Percentiles rank a stretch among this genome's conserved stretches.
Evolutionary conservation across 1,284 basidiomycete genomes (phyloP).

Genomic region (Pulveroboletus sp.): DNA sequence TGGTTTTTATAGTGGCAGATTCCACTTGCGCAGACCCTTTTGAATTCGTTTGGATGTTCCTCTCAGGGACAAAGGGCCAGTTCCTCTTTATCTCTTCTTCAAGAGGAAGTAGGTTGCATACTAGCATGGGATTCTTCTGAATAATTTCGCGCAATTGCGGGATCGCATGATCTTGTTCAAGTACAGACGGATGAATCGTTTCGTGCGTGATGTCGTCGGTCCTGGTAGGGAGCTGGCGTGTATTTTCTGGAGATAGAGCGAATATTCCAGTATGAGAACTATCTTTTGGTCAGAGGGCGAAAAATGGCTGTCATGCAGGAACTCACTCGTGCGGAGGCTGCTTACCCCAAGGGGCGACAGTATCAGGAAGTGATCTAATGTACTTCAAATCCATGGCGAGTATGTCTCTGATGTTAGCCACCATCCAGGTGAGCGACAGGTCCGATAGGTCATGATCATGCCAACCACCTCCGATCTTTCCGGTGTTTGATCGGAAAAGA

Average conservation of each 20-base stretch:
- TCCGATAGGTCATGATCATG: constrained; percentile 64
- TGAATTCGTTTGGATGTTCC: constrained; percentile 10
- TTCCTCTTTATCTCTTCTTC: constrained; percentile 47
- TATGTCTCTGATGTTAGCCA: constrained; percentile 51
- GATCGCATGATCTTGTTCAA: constrained; percentile 40
- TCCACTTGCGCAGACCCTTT: constrained; percentile 7
- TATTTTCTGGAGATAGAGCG: constrained; percentile 38
- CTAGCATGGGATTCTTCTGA: constrained; percentile 40
- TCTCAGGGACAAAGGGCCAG: constrained; percentile 40
- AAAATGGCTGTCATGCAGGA: neutral
- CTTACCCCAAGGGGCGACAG: constrained; percentile 57
- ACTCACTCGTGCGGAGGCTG: constrained; percentile 59
- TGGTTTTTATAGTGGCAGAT: constrained; percentile 4
- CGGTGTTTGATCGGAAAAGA: constrained; percentile 3
- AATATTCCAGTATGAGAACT: constrained; percentile 57
- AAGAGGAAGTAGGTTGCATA: constrained; percentile 45
- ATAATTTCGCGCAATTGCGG: constrained; percentile 38
- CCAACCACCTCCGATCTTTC: constrained; percentile 66
- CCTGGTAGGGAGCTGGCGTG: constrained; percentile 46
- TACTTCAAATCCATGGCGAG: constrained; percentile 56
- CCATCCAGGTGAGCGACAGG: constrained; percentile 65
- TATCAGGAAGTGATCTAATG: constrained; percentile 44
- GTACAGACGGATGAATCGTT: constrained; percentile 56
- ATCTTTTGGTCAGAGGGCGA: constrained; percentile 4
- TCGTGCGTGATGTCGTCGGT: constrained; percentile 52